Conservation (phyloP, 306 rosid species). For the Pterocarpus macrocarpus region DNA sequence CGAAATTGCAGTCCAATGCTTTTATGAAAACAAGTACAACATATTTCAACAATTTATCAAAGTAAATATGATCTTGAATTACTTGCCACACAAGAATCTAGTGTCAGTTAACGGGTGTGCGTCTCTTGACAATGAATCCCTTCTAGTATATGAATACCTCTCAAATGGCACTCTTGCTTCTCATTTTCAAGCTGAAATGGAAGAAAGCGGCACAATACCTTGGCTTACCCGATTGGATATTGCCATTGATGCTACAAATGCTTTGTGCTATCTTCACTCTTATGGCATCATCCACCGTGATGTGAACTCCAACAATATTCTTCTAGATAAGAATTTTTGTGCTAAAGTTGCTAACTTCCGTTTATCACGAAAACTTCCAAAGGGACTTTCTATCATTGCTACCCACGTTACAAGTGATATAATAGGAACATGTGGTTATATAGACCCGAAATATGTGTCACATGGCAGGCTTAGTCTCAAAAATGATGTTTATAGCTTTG, state of each 20-base stretch:
- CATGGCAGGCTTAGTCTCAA: neutral
- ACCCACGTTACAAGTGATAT: conserved; percentile 8
- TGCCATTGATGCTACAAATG: conserved; percentile 42
- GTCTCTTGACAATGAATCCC: neutral
- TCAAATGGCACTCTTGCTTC: conserved; percentile 36
- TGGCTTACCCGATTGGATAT: conserved; percentile 40
- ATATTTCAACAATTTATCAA: conserved; percentile 18
- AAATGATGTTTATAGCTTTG: too few species aligned
- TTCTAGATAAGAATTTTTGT: conserved; percentile 29
- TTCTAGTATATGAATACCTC: conserved; percentile 41
- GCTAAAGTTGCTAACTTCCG: conserved; percentile 34
- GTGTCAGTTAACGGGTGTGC: too few species aligned
- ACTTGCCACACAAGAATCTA: too few species aligned
- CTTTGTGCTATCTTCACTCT: conserved; percentile 35
- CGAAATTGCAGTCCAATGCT: conserved; percentile 27
- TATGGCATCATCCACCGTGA: conserved; percentile 37
- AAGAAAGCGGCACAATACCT: neutral
- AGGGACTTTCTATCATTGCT: neutral
- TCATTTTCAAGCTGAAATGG: neutral
- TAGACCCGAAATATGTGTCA: conserved; percentile 36
- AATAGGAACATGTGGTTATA: conserved; percentile 35
- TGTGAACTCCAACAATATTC: conserved; percentile 39
- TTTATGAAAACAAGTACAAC: neutral
- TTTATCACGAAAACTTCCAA: conserved; percentile 25
- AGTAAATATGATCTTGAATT: neutral